These are phyloP conservation scores for Verbena officinalis DNA, from an alignment of 257 asterid species.

Conservation along the genomic window DNA sequence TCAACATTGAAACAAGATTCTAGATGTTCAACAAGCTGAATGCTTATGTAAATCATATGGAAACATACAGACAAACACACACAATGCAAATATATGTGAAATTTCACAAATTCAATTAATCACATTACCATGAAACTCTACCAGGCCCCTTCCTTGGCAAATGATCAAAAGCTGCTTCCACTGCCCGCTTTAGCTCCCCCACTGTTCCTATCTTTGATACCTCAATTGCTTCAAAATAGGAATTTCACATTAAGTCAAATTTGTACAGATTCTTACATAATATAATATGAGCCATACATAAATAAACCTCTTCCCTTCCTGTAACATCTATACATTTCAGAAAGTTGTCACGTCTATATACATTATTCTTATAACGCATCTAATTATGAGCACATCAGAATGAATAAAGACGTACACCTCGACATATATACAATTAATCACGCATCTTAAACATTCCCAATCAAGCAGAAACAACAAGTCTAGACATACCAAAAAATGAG, in stretches of 20 bases:
- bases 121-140: conserved; percentile 77
- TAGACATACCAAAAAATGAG: conserved; percentile 61
- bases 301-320: not conserved
- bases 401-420: not conserved
- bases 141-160: conserved; percentile 66
- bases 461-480: not conserved
- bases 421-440: not conserved
- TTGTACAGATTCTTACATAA: not conserved
- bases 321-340: not conserved
- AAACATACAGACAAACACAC: not conserved
- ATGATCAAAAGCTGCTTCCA: conserved; percentile 73
- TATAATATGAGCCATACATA: not conserved
- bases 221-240: conserved; percentile 55
- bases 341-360: not conserved
- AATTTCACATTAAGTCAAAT: conserved; percentile 16
- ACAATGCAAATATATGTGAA: not conserved
- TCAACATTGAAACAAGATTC: not conserved
- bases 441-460: not conserved
- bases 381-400: not conserved
- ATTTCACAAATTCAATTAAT: not conserved
- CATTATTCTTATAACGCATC: not conserved
- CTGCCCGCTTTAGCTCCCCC: conserved; percentile 73
- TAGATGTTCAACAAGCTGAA: conserved; percentile 8
- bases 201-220: conserved; percentile 66
- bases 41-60: not conserved